Evolutionary conservation across 257 asterid species (phyloP).

Genomic region (Thymus quinquecostatus): DNA sequence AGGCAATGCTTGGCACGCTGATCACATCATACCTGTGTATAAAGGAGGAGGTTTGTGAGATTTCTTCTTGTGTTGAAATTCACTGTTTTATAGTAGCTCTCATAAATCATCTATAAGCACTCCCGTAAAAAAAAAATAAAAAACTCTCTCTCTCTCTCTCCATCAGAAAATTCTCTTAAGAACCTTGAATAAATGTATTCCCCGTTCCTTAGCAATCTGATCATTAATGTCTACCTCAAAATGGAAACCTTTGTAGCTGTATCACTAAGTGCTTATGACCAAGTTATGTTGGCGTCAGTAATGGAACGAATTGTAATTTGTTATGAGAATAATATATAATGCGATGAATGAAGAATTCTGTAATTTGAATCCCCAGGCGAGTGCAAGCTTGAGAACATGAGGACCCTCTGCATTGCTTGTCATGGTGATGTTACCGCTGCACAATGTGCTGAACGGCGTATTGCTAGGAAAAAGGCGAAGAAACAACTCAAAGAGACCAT

Average conservation of each 20-base stretch:
- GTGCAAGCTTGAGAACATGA: conserved; percentile 92
- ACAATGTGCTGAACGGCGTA: conserved; percentile 72
- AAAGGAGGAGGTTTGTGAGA: conserved; percentile 80
- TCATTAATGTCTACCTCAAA: conserved; percentile 2
- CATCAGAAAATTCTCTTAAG: not conserved
- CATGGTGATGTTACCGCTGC: conserved; percentile 85
- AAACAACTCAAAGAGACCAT: conserved; percentile 61
- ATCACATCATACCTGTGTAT: conserved; percentile 88
- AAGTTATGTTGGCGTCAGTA: not conserved
- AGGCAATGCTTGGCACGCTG: conserved; percentile 99
- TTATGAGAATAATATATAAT: not conserved
- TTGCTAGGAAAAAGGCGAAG: conserved; percentile 62
- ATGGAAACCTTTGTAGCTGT: conserved; percentile 1
- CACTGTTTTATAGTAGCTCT: conserved; percentile 20
- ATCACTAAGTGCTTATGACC: not conserved
- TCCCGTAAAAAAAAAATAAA: not conserved
- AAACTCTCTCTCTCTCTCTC: not conserved
- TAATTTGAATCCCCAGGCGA: conserved; percentile 64
- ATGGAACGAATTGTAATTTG: conserved; percentile 9
- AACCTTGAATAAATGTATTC: not conserved
- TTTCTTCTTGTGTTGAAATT: conserved; percentile 10
- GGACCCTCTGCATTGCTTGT: conserved; percentile 97
- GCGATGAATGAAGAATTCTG: conserved; percentile 11
- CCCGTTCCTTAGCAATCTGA: conserved; percentile 2
- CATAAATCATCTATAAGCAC: not conserved